Conservation (phyloP, 2,329 filamentous ascomycete species). For the Fusarium sp. region DNA sequence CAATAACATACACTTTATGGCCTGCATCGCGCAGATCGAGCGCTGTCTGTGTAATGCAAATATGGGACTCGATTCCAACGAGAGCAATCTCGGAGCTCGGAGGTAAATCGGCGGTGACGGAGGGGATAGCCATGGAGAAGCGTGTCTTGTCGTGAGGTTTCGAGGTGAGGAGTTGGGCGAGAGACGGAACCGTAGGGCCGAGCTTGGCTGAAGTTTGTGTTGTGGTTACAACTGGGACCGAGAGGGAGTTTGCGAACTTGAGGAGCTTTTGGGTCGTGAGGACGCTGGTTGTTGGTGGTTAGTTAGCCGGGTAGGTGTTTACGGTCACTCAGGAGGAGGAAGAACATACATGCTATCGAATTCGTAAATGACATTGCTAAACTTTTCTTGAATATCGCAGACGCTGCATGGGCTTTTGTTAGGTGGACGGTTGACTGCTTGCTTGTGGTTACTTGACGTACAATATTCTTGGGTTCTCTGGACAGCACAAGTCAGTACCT, state of each 20-base stretch:
- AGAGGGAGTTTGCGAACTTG: conserved; percentile 71
- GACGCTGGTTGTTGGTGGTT: conserved; percentile 62
- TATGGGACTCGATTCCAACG: conserved; percentile 92
- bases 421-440: background rate
- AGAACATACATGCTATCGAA: conserved; percentile 80
- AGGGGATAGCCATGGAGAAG: conserved; percentile 88
- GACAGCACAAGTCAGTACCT: conserved; percentile 18
- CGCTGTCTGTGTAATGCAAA: conserved; percentile 93
- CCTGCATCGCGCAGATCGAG: conserved; percentile 82
- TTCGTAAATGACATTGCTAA: conserved; percentile 84
- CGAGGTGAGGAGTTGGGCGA: conserved; percentile 69
- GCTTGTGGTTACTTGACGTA: conserved; percentile 51
- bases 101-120: conserved; percentile 62
- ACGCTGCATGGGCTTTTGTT: conserved; percentile 67
- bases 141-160: conserved; percentile 83
- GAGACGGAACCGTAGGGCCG: conserved; percentile 81
- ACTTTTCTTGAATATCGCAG: conserved; percentile 96
- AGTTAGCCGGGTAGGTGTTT: conserved; percentile 7
- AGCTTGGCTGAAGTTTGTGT: conserved; percentile 86
- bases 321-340: conserved; percentile 1
- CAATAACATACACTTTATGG: conserved; percentile 86
- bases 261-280: conserved; percentile 77
- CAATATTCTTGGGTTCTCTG: conserved; percentile 66
- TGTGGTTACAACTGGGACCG: conserved; percentile 85
- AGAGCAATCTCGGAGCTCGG: conserved; percentile 74